Base-by-base conservation (phyloP, 805 yeast genomes). In the Saccharomycopsis synnaedendra region DNA sequence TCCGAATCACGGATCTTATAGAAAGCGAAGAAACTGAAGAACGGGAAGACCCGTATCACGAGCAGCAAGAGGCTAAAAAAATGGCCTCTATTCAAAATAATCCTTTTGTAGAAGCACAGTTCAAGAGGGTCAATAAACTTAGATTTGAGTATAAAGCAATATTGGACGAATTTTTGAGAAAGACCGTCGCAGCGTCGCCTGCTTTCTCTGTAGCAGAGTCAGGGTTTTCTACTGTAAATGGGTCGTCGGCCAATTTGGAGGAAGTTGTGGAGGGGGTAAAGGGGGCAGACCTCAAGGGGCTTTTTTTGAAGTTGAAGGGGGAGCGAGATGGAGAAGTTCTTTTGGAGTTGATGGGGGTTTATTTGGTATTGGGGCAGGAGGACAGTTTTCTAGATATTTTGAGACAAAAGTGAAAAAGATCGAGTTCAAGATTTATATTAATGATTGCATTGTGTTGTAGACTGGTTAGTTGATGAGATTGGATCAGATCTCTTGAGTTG, bases 91-190 rank as follows among this genome's bases (percentile, higher is more conserved):
- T 43, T 27, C 32, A 46, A 3, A 43, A 38, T 29, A 42, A 19
- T 39, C 41, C 32, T 28, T 46, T 46, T 40, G 32, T 49, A 31
- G 41, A 40, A 29, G 42, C 33, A 6, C 54, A 50, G 35, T 42
- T 43, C n/a, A 41, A 41, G 8, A 37, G 43, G 36, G 37, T 48
- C 19, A 50, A 50, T 29, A 45, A 44, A 36, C 39, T 50, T 28
- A 31, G 51, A 31, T 40, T 50, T n/a, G 54, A 49, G 37, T 50
- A 41, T 42, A 35, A 45, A 40, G 36, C 51, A 4, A 45, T 50
- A 30, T 37, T 47, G 10, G 50, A 47, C 27, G 50, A 47, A 31
- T 44, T 42, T 39, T 33, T 40, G 4, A 33, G 38, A 40, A 8
- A 39, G 30, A n/a, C 29, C 8, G 37, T 34, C 3, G 10, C 11